phyloP scores from a whole-genome alignment of 2,329 filamentous ascomycete species.

The Cladosporium cucumerinum region DNA sequence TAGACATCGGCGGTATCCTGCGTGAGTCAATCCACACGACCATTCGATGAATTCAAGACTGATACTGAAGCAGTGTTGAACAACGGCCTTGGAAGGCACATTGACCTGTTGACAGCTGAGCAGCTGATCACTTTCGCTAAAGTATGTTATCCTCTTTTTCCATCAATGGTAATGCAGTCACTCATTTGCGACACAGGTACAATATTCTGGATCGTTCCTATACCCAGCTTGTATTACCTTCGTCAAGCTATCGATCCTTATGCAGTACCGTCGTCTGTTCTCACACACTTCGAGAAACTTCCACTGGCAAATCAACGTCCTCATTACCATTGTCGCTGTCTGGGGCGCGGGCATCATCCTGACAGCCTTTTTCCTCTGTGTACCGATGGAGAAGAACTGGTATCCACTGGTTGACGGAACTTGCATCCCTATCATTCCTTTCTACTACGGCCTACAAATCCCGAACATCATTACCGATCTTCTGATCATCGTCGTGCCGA shows the following conservation, averaged over 20 bases:
- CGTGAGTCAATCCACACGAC: conserved; percentile 3
- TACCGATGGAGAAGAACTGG: conserved; percentile 18
- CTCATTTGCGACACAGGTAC: conserved; percentile 8
- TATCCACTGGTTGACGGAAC: not conserved
- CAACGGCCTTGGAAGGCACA: conserved; percentile 18
- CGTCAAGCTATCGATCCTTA: conserved; percentile 20
- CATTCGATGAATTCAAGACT: not conserved
- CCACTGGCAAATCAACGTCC: conserved; percentile 12
- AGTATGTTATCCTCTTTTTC: not conserved
- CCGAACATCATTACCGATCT: conserved; percentile 22
- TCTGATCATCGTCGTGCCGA: conserved; percentile 19
- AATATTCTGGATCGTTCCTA: conserved; percentile 19
- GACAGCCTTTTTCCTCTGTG: conserved; percentile 19
- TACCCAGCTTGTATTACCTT: conserved; percentile 20
- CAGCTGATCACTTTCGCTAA: conserved; percentile 15
- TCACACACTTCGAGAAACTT: conserved; percentile 15
- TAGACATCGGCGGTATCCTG: conserved; percentile 19
- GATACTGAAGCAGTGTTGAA: conserved; percentile 13
- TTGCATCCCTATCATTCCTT: conserved; percentile 18
- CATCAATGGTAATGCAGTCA: no score
- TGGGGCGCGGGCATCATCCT: conserved; percentile 19
- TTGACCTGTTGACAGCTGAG: not conserved
- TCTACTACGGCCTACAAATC: conserved; percentile 24
- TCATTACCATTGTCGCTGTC: conserved; percentile 17
- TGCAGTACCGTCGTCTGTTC: conserved; percentile 20